phyloP scores from a whole-genome alignment of 2,329 filamentous ascomycete species.

The Alternaria angustiovoidea region DNA sequence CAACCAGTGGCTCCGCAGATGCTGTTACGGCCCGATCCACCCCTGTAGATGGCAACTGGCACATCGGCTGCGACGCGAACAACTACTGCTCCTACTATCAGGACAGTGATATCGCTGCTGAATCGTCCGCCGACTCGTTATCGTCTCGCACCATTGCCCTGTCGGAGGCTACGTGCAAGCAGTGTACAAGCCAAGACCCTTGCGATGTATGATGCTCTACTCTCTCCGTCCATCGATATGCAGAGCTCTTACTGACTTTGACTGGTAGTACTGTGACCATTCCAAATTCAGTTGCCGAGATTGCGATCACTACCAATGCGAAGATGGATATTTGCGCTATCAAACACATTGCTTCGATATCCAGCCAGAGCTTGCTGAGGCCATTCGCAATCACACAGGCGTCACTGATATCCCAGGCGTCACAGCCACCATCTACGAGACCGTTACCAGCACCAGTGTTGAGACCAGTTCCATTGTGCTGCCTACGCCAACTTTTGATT shows the following conservation, averaged over 20 bases:
- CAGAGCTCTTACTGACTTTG: not conserved
- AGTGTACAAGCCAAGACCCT: not conserved
- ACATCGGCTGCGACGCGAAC: slow-evolving; percentile 16
- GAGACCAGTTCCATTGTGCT: not conserved
- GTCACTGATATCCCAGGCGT: not conserved
- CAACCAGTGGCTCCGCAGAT: not conserved
- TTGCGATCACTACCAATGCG: slow-evolving; percentile 3
- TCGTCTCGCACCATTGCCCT: not conserved
- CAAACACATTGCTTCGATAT: not conserved
- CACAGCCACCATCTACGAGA: slow-evolving; percentile 1
- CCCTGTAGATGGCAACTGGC: slow-evolving; percentile 7
- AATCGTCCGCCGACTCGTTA: not conserved
- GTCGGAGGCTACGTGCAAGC: not conserved
- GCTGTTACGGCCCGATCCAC: not conserved
- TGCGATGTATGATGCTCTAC: not conserved
- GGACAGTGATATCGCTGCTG: not conserved
- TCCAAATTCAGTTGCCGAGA: not conserved
- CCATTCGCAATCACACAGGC: not conserved
- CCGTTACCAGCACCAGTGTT: not conserved
- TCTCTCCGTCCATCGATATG: not conserved
- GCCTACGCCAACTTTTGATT: not conserved
- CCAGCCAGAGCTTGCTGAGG: not conserved
- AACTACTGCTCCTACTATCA: slow-evolving; percentile 17
- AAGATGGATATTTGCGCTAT: not conserved
- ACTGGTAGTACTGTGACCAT: not conserved